Evolutionary conservation across 768 basidiomycete genomes (phyloP).

Genomic region (Agaricus blazei): DNA sequence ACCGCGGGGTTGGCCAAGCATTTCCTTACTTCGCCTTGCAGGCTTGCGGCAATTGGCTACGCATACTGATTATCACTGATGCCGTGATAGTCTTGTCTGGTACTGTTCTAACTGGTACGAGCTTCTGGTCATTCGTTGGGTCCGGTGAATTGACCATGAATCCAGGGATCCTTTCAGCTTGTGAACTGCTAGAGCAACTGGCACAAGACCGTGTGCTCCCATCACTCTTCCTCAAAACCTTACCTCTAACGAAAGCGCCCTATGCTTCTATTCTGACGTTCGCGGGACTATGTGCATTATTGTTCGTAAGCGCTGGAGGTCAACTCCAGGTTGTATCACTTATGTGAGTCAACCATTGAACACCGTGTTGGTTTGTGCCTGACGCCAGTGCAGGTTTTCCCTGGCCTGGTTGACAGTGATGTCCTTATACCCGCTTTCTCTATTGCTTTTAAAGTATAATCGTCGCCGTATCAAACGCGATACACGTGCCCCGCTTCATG

Average conservation of each 20-base stretch:
- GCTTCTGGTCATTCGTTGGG: not conserved
- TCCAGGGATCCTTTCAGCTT: slow-evolving; percentile 51
- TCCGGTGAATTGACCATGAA: not conserved
- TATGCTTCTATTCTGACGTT: slow-evolving; percentile 50
- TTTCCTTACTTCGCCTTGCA: slow-evolving; percentile 16
- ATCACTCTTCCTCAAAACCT: slow-evolving; percentile 35
- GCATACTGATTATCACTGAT: slow-evolving; percentile 59
- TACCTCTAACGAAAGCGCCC: slow-evolving; percentile 48
- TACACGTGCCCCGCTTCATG: slow-evolving; percentile 31
- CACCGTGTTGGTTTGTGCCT: not conserved
- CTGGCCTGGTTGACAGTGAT: slow-evolving; percentile 65
- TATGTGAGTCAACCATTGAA: slow-evolving; percentile 32
- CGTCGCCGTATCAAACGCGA: slow-evolving; percentile 50
- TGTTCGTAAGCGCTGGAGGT: slow-evolving; percentile 58
- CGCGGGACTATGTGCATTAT: slow-evolving; percentile 37
- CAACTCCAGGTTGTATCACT: slow-evolving; percentile 49
- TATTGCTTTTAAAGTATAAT: slow-evolving; percentile 60
- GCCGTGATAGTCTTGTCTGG: slow-evolving; percentile 70
- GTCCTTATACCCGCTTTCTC: slow-evolving; percentile 56
- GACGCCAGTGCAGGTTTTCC: slow-evolving; percentile 43
- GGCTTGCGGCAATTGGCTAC: slow-evolving; percentile 58
- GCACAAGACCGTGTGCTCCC: slow-evolving; percentile 61
- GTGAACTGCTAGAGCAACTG: slow-evolving; percentile 53
- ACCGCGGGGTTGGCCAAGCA: not conserved
- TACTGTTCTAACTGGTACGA: slow-evolving; percentile 60